Conservation (phyloP, 768 basidiomycete genomes). For the Lentinula aciculospora region DNA sequence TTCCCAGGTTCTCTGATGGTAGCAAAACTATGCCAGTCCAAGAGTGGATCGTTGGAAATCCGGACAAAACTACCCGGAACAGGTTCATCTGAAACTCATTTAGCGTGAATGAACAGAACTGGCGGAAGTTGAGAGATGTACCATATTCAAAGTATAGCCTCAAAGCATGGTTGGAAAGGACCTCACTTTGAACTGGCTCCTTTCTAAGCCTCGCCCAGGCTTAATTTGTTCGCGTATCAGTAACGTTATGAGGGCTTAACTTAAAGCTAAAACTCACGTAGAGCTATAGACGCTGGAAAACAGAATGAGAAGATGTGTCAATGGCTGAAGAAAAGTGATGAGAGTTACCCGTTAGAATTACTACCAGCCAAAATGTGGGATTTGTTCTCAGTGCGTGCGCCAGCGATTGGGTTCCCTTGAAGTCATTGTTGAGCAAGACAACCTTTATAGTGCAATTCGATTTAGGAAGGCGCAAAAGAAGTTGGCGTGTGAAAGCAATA, state of each 20-base stretch:
- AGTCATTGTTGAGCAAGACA: conserved; percentile 48
- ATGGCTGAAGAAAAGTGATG: neutral
- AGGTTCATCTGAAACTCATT: conserved; percentile 8
- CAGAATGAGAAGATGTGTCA: neutral
- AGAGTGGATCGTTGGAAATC: conserved; percentile 22
- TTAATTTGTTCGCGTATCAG: neutral
- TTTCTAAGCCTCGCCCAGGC: conserved; percentile 39
- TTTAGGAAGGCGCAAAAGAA: neutral
- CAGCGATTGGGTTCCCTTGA: conserved; percentile 32
- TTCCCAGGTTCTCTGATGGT: conserved; percentile 21
- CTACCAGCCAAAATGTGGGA: conserved; percentile 36
- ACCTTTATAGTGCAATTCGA: conserved; percentile 23
- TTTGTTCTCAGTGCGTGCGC: conserved; percentile 30
- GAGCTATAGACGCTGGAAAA: conserved; percentile 26
- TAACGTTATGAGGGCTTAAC: neutral
- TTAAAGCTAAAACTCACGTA: conserved; percentile 13
- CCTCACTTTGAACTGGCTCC: conserved; percentile 32
- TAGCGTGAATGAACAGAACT: neutral
- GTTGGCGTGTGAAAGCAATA: conserved; percentile 9
- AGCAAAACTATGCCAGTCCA: conserved; percentile 34
- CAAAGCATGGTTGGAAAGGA: conserved; percentile 36
- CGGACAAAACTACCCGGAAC: conserved; percentile 20
- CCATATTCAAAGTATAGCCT: conserved; percentile 41
- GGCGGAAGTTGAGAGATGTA: conserved; percentile 12
- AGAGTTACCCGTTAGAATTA: conserved; percentile 24